phyloP scores from a whole-genome alignment of 2,329 filamentous ascomycete species.

The Magnaporthiopsis incrustans region DNA sequence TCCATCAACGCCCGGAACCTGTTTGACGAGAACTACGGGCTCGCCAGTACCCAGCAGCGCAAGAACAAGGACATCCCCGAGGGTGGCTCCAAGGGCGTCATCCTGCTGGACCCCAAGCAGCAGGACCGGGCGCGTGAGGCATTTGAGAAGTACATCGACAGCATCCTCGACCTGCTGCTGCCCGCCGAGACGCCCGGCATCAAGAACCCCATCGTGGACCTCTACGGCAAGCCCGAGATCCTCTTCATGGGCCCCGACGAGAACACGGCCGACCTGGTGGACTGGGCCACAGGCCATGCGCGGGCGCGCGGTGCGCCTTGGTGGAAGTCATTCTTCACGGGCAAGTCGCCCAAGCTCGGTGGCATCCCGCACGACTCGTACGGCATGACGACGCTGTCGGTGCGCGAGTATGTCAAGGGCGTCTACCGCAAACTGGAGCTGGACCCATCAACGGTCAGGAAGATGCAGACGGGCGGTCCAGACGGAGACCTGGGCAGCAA shows the following conservation, averaged over 20 bases:
- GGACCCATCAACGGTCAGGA: conserved; percentile 74
- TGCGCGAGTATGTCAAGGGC: conserved; percentile 90
- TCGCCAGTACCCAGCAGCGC: conserved; percentile 96
- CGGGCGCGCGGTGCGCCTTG: conserved; percentile 80
- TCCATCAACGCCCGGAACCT: conserved; percentile 92
- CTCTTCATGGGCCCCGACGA: conserved; percentile 98
- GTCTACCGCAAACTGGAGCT: conserved; percentile 95
- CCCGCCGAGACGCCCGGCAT: conserved; percentile 88
- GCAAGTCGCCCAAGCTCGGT: conserved; percentile 91
- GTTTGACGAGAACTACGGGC: conserved; percentile 97
- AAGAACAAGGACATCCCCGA: conserved; percentile 99
- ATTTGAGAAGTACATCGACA: conserved; percentile 99
- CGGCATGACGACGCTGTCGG: conserved; percentile 95
- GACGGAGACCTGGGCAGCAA: conserved; percentile 97
- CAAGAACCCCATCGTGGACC: conserved; percentile 96
- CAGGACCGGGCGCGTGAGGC: conserved; percentile 88
- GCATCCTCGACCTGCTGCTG: conserved; percentile 88
- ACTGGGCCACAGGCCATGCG: conserved; percentile 98
- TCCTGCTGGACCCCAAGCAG: conserved; percentile 85
- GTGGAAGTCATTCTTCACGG: conserved; percentile 99
- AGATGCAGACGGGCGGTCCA: conserved; percentile 95
- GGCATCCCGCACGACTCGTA: conserved; percentile 95
- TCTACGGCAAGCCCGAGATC: conserved; percentile 92
- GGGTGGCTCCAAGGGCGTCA: conserved; percentile 95
- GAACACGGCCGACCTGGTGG: conserved; percentile 93